phyloP scores from a whole-genome alignment of 2,329 filamentous ascomycete genomes.

The Talaromyces funiculosus region DNA sequence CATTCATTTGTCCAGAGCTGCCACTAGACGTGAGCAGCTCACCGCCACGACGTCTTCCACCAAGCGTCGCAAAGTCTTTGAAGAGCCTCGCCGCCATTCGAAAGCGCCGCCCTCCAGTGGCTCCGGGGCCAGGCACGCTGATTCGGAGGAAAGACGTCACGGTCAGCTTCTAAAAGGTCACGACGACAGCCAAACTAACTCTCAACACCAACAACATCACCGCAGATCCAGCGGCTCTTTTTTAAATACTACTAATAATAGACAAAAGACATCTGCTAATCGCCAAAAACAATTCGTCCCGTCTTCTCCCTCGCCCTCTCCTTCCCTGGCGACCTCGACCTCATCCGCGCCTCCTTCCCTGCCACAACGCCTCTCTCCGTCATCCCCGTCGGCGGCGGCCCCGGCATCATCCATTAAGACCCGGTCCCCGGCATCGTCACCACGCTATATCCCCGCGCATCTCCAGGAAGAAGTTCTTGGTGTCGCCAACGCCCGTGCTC shows the following conservation, averaged over 20 bases:
- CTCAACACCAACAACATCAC: conserved; percentile 12
- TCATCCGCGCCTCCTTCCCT: conserved; percentile 7
- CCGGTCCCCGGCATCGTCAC: conserved; percentile 15
- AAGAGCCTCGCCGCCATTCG: conserved; percentile 11
- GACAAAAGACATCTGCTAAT: background rate
- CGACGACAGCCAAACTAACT: conserved; percentile 17
- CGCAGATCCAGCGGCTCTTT: background rate
- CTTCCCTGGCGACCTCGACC: conserved; percentile 5
- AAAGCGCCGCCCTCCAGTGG: conserved; percentile 2
- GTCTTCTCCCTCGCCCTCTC: conserved; percentile 28
- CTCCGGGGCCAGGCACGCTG: conserved; percentile 16
- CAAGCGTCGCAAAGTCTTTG: conserved; percentile 44
- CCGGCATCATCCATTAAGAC: conserved; percentile 5
- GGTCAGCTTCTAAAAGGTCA: background rate
- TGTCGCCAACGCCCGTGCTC: conserved; percentile 13
- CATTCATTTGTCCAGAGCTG: conserved; percentile 31
- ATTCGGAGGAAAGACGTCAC: conserved; percentile 30
- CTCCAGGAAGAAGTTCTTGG: conserved; percentile 48
- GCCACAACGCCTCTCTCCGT: conserved; percentile 3
- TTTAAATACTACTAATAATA: background rate
- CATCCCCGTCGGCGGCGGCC: background rate
- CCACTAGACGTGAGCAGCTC: conserved; percentile 42
- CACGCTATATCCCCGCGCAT: conserved; percentile 52
- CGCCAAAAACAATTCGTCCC: conserved; percentile 20
- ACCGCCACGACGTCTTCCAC: conserved; percentile 46